Evolutionary conservation across 257 asterid species (phyloP).

Genomic region (Verbena officinalis): DNA sequence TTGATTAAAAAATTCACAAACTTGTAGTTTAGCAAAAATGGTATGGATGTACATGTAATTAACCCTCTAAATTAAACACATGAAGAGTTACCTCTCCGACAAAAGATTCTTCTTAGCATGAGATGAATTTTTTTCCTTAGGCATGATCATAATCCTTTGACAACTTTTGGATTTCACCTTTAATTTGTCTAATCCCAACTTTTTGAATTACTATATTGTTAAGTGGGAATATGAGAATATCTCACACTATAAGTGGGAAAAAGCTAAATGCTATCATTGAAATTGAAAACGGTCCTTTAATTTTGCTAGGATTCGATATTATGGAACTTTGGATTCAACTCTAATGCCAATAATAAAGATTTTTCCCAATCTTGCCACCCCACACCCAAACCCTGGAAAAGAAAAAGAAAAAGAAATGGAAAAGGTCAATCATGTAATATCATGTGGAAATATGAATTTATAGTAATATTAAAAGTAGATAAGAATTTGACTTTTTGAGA

Average conservation of each 20-base stretch:
- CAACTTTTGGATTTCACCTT: constrained; percentile 42
- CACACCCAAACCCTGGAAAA: constrained; percentile 22
- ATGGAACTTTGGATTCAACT: constrained; percentile 40
- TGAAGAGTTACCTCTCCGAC: constrained; percentile 22
- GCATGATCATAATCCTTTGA: constrained; percentile 36
- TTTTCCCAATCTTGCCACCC: constrained; percentile 29
- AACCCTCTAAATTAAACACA: background rate
- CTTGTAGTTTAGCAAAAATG: no score
- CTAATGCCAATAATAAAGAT: constrained; percentile 46
- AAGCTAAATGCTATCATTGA: constrained; percentile 36
- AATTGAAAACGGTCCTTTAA: constrained; percentile 29
- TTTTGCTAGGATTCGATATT: constrained; percentile 41
- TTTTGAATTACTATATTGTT: constrained; percentile 13
- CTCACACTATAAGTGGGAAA: constrained; percentile 35
- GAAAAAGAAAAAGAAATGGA: background rate
- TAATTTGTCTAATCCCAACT: constrained; percentile 19
- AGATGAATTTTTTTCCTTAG: constrained; percentile 11
- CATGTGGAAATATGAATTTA: no score
- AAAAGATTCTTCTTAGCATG: constrained; percentile 28
- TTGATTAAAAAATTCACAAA: no score
- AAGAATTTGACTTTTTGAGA: no score
- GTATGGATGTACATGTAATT: no score
- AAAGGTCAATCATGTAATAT: no score
- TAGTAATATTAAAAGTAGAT: no score
- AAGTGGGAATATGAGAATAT: constrained; percentile 34